A percentile compares a stretch with the other conserved stretches of the same genome.
Conservation (phyloP, 2,329 filamentous ascomycete genomes). For the Penicillium verrucosum region DNA sequence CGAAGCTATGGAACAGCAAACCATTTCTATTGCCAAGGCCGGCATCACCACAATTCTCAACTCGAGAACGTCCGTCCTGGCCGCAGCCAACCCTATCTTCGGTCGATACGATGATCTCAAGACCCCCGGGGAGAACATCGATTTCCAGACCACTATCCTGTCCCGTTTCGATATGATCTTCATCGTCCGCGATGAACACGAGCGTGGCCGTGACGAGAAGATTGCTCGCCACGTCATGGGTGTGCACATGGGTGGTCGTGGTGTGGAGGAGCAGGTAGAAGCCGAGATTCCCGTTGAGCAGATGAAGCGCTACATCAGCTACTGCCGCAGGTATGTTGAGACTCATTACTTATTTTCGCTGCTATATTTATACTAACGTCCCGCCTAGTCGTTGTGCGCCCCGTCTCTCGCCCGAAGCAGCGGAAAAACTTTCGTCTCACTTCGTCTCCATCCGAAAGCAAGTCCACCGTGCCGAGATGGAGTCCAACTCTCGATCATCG, state of each 20-base stretch:
- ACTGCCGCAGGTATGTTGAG: conserved; percentile 79
- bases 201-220: conserved; percentile 79
- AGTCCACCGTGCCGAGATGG: conserved; percentile 85
- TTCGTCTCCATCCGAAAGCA: conserved; percentile 95
- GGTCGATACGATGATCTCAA: conserved; percentile 98
- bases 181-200: conserved; percentile 94
- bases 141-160: conserved; percentile 97
- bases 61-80: conserved; percentile 88
- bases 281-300: conserved; percentile 92
- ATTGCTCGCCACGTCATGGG: conserved; percentile 97
- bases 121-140: conserved; percentile 95
- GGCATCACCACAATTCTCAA: conserved; percentile 98
- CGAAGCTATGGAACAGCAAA: conserved; percentile 99
- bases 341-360: background rate
- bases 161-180: conserved; percentile 99
- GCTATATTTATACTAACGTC: conserved; percentile 13
- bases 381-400: conserved; percentile 76
- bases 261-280: conserved; percentile 75
- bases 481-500: conserved; percentile 83
- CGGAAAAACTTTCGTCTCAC: conserved; percentile 93
- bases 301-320: conserved; percentile 95
- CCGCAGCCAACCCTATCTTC: conserved; percentile 95
- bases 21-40: conserved; percentile 97
- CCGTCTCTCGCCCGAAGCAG: conserved; percentile 81
- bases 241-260: conserved; percentile 89